Base-by-base conservation (phyloP, 345 rosid genomes). In the Aquilaria malaccensis region DNA sequence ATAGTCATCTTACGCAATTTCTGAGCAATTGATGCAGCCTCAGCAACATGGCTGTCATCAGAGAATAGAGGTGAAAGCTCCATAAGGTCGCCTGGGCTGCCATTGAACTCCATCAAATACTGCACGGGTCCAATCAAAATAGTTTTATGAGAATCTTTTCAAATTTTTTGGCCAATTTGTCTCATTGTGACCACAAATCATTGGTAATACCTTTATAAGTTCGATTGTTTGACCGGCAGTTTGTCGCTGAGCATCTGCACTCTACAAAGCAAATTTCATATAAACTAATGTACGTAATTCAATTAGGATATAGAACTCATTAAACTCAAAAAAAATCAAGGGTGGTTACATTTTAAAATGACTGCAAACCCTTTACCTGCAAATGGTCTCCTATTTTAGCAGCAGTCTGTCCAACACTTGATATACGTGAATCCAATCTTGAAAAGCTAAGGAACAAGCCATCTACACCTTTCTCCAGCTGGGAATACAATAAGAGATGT, bases 341-440 rank as follows among this genome's bases (percentile, higher is more conserved):
- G n/a, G 63, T 45, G 48, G 5, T 65, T 33, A 33, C 3, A 47
- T 12, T 37, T 4, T 37, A 37, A 9, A 9, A 22, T 62, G 30
- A 30, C 14, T 12, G 33, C 9, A 64, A 14, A 49, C 64, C 50
- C 3, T 67, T 62, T 69, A 87, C 97, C 91, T 91, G 96, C 76
- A 88, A 80, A 81, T 91, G 97, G 69, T 91, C 97, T 76, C 97
- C 97, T 50, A 91, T 91, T 80, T 91, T 91, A 33, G 96, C 97
- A 70, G 96, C 97, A 70, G 97, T 91, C 83, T 91, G 96, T 69
- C 96, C 94, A 65, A 89, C 96, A 74, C 96, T 86, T 49, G 96
- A 89, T 67, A 89, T 89, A 59, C 96, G 94, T 30, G 91, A 80
- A 67, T 83, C 90, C 77, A 83, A 75, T 72, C 95, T 81, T 46